These are phyloP conservation scores for Dissophora ornata DNA, from an alignment of 192 early-diverging fungal species.

Conservation along the genomic window DNA sequence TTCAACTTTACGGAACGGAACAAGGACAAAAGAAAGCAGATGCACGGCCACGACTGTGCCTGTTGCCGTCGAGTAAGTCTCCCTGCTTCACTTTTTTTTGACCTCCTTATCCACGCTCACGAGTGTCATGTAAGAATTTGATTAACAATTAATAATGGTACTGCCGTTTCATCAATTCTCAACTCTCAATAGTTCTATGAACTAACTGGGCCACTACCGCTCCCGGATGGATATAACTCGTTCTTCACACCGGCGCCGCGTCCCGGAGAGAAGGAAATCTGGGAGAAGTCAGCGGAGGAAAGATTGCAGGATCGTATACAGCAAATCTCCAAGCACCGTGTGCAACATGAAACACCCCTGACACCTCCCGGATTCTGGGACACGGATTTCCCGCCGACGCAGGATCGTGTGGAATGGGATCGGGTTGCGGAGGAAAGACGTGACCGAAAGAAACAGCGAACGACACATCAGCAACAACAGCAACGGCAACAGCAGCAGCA, in stretches of 20 bases:
- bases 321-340: slow-evolving; percentile 36
- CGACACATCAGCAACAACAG: no score
- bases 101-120: no score
- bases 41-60: slow-evolving; percentile 48
- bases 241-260: slow-evolving; percentile 48
- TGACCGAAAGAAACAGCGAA: slow-evolving; percentile 26
- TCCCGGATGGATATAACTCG: slow-evolving; percentile 41
- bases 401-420: slow-evolving; percentile 40
- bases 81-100: background rate
- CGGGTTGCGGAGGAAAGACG: slow-evolving; percentile 30
- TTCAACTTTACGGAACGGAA: slow-evolving; percentile 41
- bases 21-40: slow-evolving; percentile 41
- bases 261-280: slow-evolving; percentile 35
- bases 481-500: no score
- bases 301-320: slow-evolving; percentile 40
- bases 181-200: slow-evolving; percentile 47
- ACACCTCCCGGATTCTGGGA: slow-evolving; percentile 52
- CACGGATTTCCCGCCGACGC: slow-evolving; percentile 36
- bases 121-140: no score
- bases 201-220: slow-evolving; percentile 37
- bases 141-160: no score
- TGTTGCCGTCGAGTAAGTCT: slow-evolving; percentile 42
- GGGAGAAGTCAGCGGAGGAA: slow-evolving; percentile 34
- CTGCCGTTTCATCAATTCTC: background rate
- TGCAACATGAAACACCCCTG: slow-evolving; percentile 26